Evolutionary conservation across 345 rosid genomes (phyloP), one percentile per base, ranked within the genome.

Genomic region (Acer campestre): DNA sequence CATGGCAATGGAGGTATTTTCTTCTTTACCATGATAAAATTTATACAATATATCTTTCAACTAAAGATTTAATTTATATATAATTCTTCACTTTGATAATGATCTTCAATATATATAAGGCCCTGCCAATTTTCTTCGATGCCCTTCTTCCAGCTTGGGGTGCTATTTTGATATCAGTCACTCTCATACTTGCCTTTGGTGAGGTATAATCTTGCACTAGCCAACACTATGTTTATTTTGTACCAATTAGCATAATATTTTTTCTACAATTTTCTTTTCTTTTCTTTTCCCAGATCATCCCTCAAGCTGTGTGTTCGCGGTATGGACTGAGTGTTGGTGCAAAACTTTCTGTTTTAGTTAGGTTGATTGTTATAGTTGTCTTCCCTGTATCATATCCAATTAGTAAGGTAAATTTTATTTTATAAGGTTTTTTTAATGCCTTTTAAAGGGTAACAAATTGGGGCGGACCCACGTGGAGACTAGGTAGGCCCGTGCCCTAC

Each of bases 311-410:
- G 44, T 94, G 97, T 80, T 89, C 98, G 42, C 84, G 89, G 20
- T 93, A 91, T 69, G 97, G 98, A 29, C 90, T 93, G 67, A 85
- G 84, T 73, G 84, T 93, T n/a, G 98, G 98, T 8, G 97, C 98
- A 6, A 93, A 89, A 81, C 80, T 91, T 42, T 91, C 94, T 0
- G 23, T 72, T 58, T 67, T 93, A 56, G 97, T 94, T 78, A 87
- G 87, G 61, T 65, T 91, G 70, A 88, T 93, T 67, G 86, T 91
- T 73, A 67, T 94, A 48, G 46, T 91, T 71, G 82, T 94, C 88
- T 89, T 88, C 72, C 97, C 98, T 7, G 0, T 94, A 76, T 78
- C 97, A 68, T 94, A 93, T 85, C 97, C 98, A 22, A 90, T 88
- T 77, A 91, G 98, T 68, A 94, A 91, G 97, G 98, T 93, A 82